Evolutionary conservation across 2,329 filamentous ascomycete species (phyloP), one percentile per base, ranked within the genome.

Genomic region (Xylaria hypoxylon): DNA sequence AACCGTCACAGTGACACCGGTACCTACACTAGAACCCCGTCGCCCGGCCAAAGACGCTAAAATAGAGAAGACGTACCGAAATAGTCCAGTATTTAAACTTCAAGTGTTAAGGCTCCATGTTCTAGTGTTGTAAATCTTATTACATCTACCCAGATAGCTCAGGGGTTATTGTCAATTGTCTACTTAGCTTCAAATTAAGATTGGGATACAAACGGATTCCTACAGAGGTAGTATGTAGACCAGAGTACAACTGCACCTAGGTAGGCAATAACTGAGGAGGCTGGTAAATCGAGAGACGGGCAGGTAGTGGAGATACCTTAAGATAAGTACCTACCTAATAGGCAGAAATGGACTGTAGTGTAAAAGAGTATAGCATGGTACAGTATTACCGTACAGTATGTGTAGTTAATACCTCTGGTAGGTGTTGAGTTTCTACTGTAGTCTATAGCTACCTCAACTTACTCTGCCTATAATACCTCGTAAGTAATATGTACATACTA

Each of bases 1-100:
- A 59, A 40, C 15, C 38, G 33, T 57, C 51, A 59, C 22, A 35
- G 52, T 47, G 33, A 51, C 28, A 42, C 11, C n/a, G n/a, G n/a
- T n/a, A n/a, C n/a, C n/a, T n/a, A n/a, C n/a, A n/a, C n/a, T n/a
- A 5, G 52, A 26, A 26, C 48, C 45, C 58, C 67, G 71, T 77
- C 73, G 66, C 73, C 75, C 66, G 71, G 75, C 72, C 74, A 76
- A 73, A 75, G 68, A 68, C 68, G 71, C 71, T 71, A 63, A 62
- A 33, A 59, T 5, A 35, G 51, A 58, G 22, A n/a, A 57, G 26
- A 62, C 68, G 53, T 64, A 68, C 50, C 68, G 62, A 63, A n/a
- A 59, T 52, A 13, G 35, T 13, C 35, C 2, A 38, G 11, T 11
- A 59, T 55, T 22, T 59, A 33, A 53, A n/a, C 35, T 52, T 38